Evolutionary conservation across 176 grass and related monocot species (phyloP).

Genomic region (Secale cereale): DNA sequence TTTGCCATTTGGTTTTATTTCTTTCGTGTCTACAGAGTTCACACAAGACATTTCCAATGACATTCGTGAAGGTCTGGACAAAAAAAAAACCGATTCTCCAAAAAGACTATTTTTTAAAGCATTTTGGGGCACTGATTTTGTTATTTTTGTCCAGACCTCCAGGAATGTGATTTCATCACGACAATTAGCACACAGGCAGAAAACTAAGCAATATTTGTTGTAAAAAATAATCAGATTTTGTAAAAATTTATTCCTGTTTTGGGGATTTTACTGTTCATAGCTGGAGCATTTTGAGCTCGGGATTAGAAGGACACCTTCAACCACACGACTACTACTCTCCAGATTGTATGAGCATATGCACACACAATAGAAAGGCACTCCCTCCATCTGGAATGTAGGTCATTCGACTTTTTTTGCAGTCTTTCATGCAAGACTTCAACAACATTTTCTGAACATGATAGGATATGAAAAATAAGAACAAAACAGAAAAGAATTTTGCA

Average conservation of each 20-base stretch:
- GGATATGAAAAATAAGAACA: background rate
- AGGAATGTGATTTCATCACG: background rate
- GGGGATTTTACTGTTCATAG: background rate
- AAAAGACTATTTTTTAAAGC: background rate
- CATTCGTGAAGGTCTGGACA: background rate
- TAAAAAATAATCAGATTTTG: background rate
- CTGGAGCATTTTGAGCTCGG: background rate
- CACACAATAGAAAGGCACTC: background rate
- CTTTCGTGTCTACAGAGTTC: background rate
- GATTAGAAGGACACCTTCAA: background rate
- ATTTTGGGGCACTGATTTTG: background rate
- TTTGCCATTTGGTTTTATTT: background rate
- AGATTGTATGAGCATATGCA: background rate
- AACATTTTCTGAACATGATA: background rate
- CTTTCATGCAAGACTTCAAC: background rate
- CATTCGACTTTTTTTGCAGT: background rate
- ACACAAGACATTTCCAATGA: background rate
- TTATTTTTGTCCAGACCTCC: background rate
- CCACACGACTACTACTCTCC: background rate
- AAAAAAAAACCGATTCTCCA: background rate
- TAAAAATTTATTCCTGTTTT: background rate
- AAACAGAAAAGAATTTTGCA: background rate
- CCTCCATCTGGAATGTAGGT: background rate
- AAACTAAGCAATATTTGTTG: background rate
- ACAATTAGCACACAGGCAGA: background rate